Base-by-base conservation (phyloP, 768 basidiomycete genomes). In the Phylloporus rhodoxanthus region DNA sequence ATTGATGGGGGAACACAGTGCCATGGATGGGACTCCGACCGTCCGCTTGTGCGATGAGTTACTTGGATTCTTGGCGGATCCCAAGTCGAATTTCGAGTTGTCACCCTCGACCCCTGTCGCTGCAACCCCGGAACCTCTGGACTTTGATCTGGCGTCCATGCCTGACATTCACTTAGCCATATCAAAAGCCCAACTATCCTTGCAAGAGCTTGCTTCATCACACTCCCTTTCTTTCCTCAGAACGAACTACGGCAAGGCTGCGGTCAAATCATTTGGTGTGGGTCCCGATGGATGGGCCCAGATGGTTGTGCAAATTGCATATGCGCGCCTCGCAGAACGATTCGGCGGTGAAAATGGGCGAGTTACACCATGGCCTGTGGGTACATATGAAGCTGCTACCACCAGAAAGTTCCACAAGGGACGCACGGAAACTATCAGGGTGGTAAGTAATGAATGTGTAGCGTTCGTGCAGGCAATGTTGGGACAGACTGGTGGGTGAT, bases 231-330 rank as follows among this genome's bases (percentile, higher is more conserved):
- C 72, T 19, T 82, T 82, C 67, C 66, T 78, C 51, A 72, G 78
- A 34, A 91, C 89, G 1, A 65, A 71, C 1, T 97, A 94, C 58
- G 94, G 94, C 29, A 95, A 93, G 68, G 78, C 78, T 38, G 78
- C 80, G 15, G 89, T 95, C 72, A 96, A 95, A 74, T 70, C 75
- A 13, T 91, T 89, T 58, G 83, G 87, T 29, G 82, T 87, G n/a
- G 90, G 91, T 36, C 94, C 94, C 3, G 94, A 97, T 62, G 87
- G 87, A 23, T 96, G 92, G 91, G 84, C 88, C 40, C 94, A 97
- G 71, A 82, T 96, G 79, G 72, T 92, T 61, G 76, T 94, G 43
- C 94, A 97, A 65, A 72, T 97, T 40, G 94, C 93, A 6, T 93
- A 93, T 66, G 78, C 75, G 50, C 79, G 92, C 1, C 75, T 91